Conservation (phyloP, 2,329 filamentous ascomycete species). For the Aulographum hederae region DNA sequence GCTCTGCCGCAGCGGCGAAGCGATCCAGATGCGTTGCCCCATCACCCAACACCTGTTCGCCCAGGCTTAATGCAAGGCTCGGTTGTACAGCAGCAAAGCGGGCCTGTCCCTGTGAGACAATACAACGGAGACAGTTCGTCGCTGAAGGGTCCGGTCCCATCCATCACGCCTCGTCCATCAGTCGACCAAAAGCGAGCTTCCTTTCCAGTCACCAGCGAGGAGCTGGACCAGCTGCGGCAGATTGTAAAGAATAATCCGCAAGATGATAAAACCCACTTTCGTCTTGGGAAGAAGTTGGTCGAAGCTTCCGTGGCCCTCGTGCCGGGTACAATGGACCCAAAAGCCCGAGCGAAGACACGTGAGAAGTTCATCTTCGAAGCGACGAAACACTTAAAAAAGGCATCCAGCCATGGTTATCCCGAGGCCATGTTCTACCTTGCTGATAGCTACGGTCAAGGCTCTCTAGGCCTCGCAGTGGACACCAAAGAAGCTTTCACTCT, state of each 20-base stretch:
- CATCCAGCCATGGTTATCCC: slow-evolving; percentile 51
- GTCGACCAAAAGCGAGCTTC: slow-evolving; percentile 8
- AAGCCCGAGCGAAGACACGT: slow-evolving; percentile 42
- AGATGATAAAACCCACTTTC: slow-evolving; percentile 53
- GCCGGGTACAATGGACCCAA: slow-evolving; percentile 56
- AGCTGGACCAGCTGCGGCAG: slow-evolving; percentile 58
- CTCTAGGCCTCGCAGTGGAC: slow-evolving; percentile 62
- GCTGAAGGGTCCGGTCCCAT: too few relatives aligned
- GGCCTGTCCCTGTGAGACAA: too few relatives aligned
- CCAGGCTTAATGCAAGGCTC: slow-evolving; percentile 28
- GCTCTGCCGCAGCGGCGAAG: neutral
- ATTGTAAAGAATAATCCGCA: slow-evolving; percentile 50
- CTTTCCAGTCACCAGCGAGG: slow-evolving; percentile 53
- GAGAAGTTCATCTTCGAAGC: slow-evolving; percentile 76
- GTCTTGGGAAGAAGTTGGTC: slow-evolving; percentile 64
- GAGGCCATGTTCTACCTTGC: slow-evolving; percentile 92
- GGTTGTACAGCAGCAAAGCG: too few relatives aligned
- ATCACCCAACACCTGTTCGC: slow-evolving; percentile 30
- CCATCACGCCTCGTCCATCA: too few relatives aligned
- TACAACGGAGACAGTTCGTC: too few relatives aligned
- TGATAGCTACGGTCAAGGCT: slow-evolving; percentile 70
- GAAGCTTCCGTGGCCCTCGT: slow-evolving; percentile 69
- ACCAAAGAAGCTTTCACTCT: slow-evolving; percentile 83
- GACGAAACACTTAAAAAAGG: slow-evolving; percentile 80
- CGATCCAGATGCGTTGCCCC: slow-evolving; percentile 5